Conservation (phyloP, 805 yeast species). For the Scheffersomyces lignosus region DNA sequence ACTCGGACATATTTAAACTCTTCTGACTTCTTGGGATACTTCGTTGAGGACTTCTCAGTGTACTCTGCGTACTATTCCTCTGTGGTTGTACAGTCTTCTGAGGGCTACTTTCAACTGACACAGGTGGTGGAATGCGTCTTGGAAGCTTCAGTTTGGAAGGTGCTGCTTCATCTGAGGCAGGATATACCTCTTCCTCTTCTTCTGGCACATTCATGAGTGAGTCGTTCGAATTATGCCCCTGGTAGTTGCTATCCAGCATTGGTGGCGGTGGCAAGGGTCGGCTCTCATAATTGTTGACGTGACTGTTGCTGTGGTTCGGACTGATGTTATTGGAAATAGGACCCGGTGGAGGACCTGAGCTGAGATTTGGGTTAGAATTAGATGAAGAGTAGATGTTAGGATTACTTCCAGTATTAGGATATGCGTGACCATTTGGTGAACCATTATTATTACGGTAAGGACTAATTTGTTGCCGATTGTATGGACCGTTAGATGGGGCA, state of each 20-base stretch:
- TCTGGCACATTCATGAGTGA: constrained; percentile 35
- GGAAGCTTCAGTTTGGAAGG: constrained; percentile 3
- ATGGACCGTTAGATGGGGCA: no score
- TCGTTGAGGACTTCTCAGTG: neutral
- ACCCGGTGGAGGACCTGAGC: constrained; percentile 1
- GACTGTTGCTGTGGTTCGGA: neutral
- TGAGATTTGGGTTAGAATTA: no score
- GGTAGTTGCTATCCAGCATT: neutral
- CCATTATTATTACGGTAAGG: no score
- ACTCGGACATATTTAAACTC: no score
- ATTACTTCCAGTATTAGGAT: no score
- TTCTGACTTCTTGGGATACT: neutral
- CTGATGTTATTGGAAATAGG: constrained; percentile 1
- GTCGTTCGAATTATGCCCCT: constrained; percentile 22
- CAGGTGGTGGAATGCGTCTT: constrained; percentile 6
- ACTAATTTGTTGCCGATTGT: no score
- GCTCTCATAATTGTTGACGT: constrained; percentile 1
- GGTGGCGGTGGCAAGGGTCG: constrained; percentile 5
- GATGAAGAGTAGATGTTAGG: no score
- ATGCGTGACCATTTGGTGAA: no score
- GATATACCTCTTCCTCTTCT: constrained; percentile 39
- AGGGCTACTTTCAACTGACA: no score
- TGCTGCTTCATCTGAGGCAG: constrained; percentile 9
- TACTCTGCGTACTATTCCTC: neutral
- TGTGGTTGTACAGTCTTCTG: neutral